Base-by-base conservation (phyloP, 2,329 filamentous ascomycete species). In the Nemania sp. region DNA sequence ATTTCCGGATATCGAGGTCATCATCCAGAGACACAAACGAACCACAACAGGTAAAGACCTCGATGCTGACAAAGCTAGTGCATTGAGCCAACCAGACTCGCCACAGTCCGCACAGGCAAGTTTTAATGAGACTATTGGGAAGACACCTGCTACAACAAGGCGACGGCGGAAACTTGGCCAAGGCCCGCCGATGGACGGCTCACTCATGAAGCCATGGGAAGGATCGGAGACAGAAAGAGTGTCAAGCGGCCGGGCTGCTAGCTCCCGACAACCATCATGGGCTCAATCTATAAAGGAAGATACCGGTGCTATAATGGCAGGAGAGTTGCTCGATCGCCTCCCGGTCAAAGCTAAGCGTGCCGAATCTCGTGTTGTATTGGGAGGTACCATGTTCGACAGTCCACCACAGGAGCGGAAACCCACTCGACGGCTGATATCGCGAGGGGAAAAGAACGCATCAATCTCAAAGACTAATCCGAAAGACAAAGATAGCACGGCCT, bases 1-100 rank as follows among this genome's bases (percentile, higher is more conserved):
- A 38, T 79, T 84, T 27, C 81, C 82, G 1, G 80, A 81, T 38
- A 65, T 82, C 26, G 76, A 79, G 45, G 75, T 77, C 1, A 66
- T 83, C 8, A 53, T 77, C 66, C 69, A 66, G 55, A 70, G 62
- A 24, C 69, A 74, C 24, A 74, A 71, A 66, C 66, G 70, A 24
- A 72, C 64, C 59, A 56, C 54, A 27, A 52, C 61, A 56, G 26
- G 22, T 26, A 60, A 61, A 22, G 62, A 58, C 10, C 52, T 20
- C n/a, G 29, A 62, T 26, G 56, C 41, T 11, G 62, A 67, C 32
- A 71, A 69, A 20, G 61, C 64, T 38, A 55, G 65, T 27, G 35
- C 45, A 10, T 26, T 51, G 43, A 59, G 49, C 24, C 43, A 45
- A 41, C 11, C 63, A 27, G 47, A 45, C 49, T 64, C 64, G 13